Evolutionary conservation across 352 stramenopile species (phyloP).

Genomic region (Globisporangium iwayamae): DNA sequence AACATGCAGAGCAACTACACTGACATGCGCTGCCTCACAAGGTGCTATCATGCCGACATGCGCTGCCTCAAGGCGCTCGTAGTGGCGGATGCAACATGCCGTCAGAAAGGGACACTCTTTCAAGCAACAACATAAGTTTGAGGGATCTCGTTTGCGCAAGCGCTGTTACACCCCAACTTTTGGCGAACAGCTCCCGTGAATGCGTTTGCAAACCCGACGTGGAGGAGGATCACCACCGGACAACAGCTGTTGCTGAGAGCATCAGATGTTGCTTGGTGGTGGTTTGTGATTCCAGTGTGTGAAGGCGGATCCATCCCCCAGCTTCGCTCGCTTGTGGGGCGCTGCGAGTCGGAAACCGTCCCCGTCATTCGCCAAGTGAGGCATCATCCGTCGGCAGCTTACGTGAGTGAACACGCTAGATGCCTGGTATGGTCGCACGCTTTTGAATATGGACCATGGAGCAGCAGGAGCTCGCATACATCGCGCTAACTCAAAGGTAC

Average conservation of each 20-base stretch:
- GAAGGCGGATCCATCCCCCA: background rate
- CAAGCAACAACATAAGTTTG: background rate
- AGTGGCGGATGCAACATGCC: background rate
- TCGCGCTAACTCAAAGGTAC: too few species aligned
- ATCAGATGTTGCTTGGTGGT: background rate
- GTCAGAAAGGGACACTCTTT: background rate
- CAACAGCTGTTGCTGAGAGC: background rate
- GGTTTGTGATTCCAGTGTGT: background rate
- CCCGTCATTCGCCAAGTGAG: too few species aligned
- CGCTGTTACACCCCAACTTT: background rate
- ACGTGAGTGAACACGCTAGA: too few species aligned
- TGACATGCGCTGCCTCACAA: background rate
- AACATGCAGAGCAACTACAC: background rate
- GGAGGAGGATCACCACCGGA: slow-evolving; percentile 1
- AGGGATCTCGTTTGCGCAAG: slow-evolving; percentile 9
- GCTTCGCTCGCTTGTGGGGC: too few species aligned
- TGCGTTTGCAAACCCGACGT: background rate
- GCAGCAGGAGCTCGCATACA: too few species aligned
- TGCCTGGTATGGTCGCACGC: too few species aligned
- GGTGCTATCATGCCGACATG: too few species aligned
- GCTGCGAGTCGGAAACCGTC: too few species aligned
- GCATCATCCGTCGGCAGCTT: too few species aligned
- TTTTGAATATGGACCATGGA: too few species aligned
- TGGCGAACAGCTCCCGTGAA: too few species aligned
- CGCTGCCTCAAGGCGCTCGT: too few species aligned